Evolutionary conservation across 495 filamentous ascomycete genomes (phyloP).

Genomic region (Penicillium pancosmium): DNA sequence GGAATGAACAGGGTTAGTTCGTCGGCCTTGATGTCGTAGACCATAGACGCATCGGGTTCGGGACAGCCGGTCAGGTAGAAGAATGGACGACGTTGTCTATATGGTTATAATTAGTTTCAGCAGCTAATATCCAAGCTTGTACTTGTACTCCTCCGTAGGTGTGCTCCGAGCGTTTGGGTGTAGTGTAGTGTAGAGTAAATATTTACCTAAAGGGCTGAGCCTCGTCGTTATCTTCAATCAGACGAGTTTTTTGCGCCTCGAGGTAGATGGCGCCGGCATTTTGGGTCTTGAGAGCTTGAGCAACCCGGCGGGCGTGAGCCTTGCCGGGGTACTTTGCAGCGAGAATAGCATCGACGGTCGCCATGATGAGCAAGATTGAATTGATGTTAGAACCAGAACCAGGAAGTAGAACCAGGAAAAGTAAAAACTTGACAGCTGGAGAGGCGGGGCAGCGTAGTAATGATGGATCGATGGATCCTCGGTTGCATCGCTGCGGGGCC

Average conservation of each 20-base stretch:
- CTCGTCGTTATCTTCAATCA: constrained; percentile 85
- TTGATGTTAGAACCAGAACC: neutral
- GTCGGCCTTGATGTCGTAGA: constrained; percentile 73
- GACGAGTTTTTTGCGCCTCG: constrained; percentile 75
- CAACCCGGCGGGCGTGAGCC: constrained; percentile 80
- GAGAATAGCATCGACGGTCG: constrained; percentile 49
- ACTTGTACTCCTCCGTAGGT: neutral
- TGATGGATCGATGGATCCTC: neutral
- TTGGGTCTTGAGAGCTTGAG: constrained; percentile 61
- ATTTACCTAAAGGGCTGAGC: constrained; percentile 71
- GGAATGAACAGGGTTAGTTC: constrained; percentile 91
- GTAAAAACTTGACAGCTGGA: neutral
- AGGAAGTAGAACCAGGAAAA: neutral
- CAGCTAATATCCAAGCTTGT: too few relatives aligned
- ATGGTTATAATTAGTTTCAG: constrained; percentile 4
- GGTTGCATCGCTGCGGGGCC: constrained; percentile 22
- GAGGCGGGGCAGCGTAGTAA: constrained; percentile 8
- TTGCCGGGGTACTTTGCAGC: constrained; percentile 94
- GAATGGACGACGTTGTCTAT: constrained; percentile 82
- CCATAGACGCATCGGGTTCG: constrained; percentile 77
- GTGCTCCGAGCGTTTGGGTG: neutral
- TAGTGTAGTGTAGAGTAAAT: neutral
- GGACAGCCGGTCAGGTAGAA: constrained; percentile 92
- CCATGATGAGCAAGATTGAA: constrained; percentile 26
- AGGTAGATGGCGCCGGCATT: constrained; percentile 67